Conservation (phyloP, 2,329 filamentous ascomycete genomes). For the Trichophyton rubrum region DNA sequence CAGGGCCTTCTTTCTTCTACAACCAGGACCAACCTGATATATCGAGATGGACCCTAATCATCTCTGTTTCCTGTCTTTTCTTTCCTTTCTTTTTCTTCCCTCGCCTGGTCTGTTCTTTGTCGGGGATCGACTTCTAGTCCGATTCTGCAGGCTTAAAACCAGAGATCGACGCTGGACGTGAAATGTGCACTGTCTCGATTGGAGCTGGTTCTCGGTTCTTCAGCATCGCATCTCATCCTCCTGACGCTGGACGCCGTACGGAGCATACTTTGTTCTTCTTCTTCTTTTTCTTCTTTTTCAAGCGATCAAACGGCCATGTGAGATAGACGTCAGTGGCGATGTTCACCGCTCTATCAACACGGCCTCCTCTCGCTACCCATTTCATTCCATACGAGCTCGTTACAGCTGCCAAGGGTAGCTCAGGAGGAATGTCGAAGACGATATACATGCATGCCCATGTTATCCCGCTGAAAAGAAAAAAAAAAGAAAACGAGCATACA, state of each 20-base stretch:
- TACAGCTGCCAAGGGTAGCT: neutral
- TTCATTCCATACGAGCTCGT: neutral
- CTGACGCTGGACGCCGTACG: neutral
- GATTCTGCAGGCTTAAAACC: neutral
- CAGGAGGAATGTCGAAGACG: neutral
- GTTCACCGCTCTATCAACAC: constrained; percentile 1
- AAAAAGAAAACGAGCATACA: neutral
- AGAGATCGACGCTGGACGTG: neutral
- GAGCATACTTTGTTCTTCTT: neutral
- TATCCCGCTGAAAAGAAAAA: neutral
- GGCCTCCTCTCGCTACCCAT: neutral
- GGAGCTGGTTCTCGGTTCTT: constrained; percentile 1
- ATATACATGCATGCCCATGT: neutral
- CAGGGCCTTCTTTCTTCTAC: neutral
- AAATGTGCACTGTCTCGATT: constrained; percentile 1
- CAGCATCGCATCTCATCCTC: neutral
- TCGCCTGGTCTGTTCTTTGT: neutral
- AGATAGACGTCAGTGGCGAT: neutral
- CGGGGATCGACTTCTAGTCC: neutral
- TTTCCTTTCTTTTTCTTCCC: neutral
- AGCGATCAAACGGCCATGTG: neutral
- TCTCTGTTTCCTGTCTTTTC: neutral
- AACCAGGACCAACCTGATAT: neutral
- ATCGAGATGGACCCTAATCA: neutral
- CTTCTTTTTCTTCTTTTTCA: neutral